These are phyloP conservation scores for Solanum megistacrolobum DNA, from an alignment of 257 asterid species.

Conservation along the genomic window DNA sequence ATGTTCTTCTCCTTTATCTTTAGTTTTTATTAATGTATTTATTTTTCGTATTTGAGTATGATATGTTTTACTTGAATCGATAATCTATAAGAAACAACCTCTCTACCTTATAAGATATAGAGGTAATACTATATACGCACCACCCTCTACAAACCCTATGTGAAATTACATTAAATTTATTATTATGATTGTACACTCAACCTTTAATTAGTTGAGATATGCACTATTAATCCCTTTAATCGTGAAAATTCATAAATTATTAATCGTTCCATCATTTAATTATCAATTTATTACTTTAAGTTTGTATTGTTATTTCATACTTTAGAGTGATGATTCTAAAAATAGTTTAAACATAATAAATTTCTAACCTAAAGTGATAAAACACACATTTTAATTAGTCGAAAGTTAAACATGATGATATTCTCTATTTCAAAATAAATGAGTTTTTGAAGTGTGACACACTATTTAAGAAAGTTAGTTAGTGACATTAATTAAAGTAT, in stretches of 20 bases:
- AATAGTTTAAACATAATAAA: background rate
- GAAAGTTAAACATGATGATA: too few species aligned
- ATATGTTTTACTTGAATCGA: fast-evolving
- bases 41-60: fast-evolving
- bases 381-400: too few species aligned
- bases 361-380: too few species aligned
- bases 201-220: background rate
- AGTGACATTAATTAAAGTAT: background rate
- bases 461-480: background rate
- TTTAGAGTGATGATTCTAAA: too few species aligned
- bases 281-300: background rate
- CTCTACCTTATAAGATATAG: background rate
- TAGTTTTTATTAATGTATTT: background rate
- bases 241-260: background rate
- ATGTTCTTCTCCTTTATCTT: background rate
- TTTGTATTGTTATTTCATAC: too few species aligned
- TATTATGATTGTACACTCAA: too few species aligned
- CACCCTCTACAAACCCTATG: background rate
- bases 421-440: background rate
- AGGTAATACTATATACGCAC: fast-evolving
- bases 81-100: fast-evolving
- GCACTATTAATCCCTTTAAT: background rate
- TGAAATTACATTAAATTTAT: too few species aligned
- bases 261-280: background rate
- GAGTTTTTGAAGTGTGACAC: background rate